Evolutionary conservation across 306 rosid genomes (phyloP), one percentile per base, ranked within the genome.

Genomic region (Cucurbita maxima): DNA sequence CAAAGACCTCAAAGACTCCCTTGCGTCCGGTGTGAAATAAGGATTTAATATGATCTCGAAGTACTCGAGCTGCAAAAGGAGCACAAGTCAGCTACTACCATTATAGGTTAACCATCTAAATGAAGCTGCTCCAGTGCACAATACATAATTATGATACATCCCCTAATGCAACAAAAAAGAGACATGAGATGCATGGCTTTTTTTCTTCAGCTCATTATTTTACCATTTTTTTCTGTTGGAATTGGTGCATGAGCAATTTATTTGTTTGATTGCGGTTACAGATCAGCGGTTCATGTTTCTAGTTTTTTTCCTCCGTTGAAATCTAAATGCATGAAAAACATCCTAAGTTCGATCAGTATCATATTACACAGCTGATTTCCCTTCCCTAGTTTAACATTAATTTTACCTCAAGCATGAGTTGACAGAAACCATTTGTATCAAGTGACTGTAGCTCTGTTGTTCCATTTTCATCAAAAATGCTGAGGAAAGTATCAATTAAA

Each of bases 321-420:
- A 68, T 15, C 12, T 3, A 20, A 67, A 44, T 13, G 13, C 41
- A 45, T 45, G 57, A 45, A 68, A 68, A 47, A 68, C 20, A 30
- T 48, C 40, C 7, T 44, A 20, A 7, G 20, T 12, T 22, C 7
- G 18, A 47, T 47, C 40, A 68, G 73, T 20, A 12, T 13, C 7
- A 7, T 14, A 22, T 25, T 30, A 30, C 34, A 30, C 34, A 30
- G 41, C 57, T 47, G 73, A 45, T 68, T 47, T 18, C 52, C 43
- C 15, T 50, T 7, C 66, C 62, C 71, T 8, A 30, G 54, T 72
- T 19, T 11, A 73, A 72, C 59, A 45, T 30, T 25, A 79, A 10
- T 81, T 79, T 79, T 84, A 95, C 99, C 96, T 95, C 99, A 44
- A 95, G 92, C 97, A 89, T 95, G 76, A 95, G 92, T 83, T 95